Evolutionary conservation across 2,329 filamentous ascomycete genomes (phyloP), one percentile per base, ranked within the genome.

Genomic region (Stagonosporopsis chrysanthemi): DNA sequence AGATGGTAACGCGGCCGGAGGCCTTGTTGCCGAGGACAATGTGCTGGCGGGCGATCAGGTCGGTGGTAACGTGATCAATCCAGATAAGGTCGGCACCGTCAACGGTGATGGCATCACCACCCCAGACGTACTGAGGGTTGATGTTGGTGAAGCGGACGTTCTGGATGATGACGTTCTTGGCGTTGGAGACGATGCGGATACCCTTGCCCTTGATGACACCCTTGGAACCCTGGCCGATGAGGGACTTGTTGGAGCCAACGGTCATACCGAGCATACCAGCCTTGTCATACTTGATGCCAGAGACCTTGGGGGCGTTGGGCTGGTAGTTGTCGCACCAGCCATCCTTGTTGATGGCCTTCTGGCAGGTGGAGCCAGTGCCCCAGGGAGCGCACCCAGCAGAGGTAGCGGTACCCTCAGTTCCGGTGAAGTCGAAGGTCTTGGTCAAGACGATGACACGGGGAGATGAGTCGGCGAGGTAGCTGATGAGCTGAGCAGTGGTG

Each of bases 131-230:
- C 42, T 72, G 53, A 11, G 71, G 72, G 65, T 75, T 75, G 50
- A 75, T 71, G 14, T 74, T 62, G 2, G 72, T 85, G 70, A 87
- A 82, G 29, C 73, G 68, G 23, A 75, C 66, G 57, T 74, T 74
- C 62, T 75, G 72, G 50, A 75, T 69, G 68, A 88, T 87, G 69
- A 88, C 75, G 72, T 88, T 86, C 68, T 71, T 80, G 19, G 78
- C 78, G 26, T 51, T 52, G 45, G 58, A 61, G 6, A 59, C 63
- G n/a, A 75, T 69, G n/a, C 82, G 80, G 22, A 86, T 72, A 58
- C 84, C 84, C 76, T 85, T 86, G 65, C 84, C 84, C 68, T 81
- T 82, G 70, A 87, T 86, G 31, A 85, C 70, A 70, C 83, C 84
- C 61, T 77, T 77, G 64, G 68, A 74, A 49, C 84, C 84, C 56